Evolutionary conservation across 371 early-diverging fungal species (phyloP), one percentile per base, ranked within the genome.

Genomic region (Rhizopus stolonifer): DNA sequence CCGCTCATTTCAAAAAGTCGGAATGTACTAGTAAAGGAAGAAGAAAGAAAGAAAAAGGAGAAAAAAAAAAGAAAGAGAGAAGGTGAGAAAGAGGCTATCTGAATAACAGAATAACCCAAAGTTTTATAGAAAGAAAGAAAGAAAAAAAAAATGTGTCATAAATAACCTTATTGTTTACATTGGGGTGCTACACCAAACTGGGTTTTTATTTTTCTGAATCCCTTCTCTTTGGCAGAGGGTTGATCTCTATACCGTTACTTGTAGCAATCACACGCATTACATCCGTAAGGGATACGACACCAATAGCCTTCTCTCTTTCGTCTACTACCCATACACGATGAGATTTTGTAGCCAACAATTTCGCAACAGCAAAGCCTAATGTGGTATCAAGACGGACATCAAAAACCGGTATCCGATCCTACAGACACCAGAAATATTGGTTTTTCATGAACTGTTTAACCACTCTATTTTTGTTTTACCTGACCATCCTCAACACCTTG

Each of bases 261-360:
- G 46, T 24, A 13, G 65, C 62, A 39, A 88, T 54, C 29, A 80
- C 63, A n/a, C 82, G 69, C 54, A 89, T 63, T 8, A 89, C 68
- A 55, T 89, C 90, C 11, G 88, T 89, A 17, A 89, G 65, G 14
- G 84, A 84, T 6, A 89, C 82, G 10, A 89, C 82, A 10, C 89
- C 87, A 29, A 65, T 61, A 15, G 74, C 66, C 33, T 64, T 46
- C 14, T 72, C 70, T 29, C 54, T 39, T 15, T 79, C 78, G 46
- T 79, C 75, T 6, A 83, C 80, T 9, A 91, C 83, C 90, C 91
- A 92, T 9, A 92, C 73, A 36, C 90, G 85, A 54, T 93, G 93
- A 0, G 91, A 81, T 24, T 79, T 79, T 2, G 92, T 92, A 11
- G 93, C 92, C 21, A 85, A 70, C 47, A 91, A 64, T 66, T 92